Evolutionary conservation across 495 filamentous ascomycete genomes (phyloP).

Genomic region (Hyaloscypha hepaticicola): DNA sequence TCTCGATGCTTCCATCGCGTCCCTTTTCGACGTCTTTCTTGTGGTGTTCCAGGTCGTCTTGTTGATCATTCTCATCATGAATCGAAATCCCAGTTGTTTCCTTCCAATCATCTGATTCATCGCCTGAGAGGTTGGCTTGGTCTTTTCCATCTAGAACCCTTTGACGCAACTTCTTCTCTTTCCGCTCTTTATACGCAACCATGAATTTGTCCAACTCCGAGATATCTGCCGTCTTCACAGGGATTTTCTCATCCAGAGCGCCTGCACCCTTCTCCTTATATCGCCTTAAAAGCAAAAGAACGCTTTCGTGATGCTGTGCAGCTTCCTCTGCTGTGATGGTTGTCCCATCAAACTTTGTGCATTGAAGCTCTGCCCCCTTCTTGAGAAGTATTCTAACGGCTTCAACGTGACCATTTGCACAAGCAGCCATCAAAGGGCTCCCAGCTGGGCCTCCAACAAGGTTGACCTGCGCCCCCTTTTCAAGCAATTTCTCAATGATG

Average conservation of each 20-base stretch:
- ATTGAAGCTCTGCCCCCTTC: constrained; percentile 2
- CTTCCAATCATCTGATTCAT: no score
- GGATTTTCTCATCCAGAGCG: neutral
- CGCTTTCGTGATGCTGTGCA: neutral
- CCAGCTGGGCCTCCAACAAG: neutral
- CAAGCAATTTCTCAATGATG: constrained; percentile 2
- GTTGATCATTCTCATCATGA: no score
- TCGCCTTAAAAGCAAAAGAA: neutral
- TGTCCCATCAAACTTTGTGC: constrained; percentile 3
- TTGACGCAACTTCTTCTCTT: constrained; percentile 23
- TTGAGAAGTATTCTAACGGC: neutral
- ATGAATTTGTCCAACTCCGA: constrained; percentile 3
- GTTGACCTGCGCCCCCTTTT: neutral
- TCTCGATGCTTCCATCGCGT: no score
- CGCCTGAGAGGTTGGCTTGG: no score
- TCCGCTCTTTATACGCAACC: neutral
- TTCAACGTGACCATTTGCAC: neutral
- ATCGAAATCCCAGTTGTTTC: no score
- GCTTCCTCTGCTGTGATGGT: neutral
- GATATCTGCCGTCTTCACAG: neutral
- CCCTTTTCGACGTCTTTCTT: no score
- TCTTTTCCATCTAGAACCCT: neutral
- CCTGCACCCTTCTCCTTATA: neutral
- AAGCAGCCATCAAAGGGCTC: neutral
- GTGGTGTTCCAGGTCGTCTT: no score